phyloP scores from a whole-genome alignment of 2,329 filamentous ascomycete genomes.

The Ophiostoma novo-ulmi region DNA sequence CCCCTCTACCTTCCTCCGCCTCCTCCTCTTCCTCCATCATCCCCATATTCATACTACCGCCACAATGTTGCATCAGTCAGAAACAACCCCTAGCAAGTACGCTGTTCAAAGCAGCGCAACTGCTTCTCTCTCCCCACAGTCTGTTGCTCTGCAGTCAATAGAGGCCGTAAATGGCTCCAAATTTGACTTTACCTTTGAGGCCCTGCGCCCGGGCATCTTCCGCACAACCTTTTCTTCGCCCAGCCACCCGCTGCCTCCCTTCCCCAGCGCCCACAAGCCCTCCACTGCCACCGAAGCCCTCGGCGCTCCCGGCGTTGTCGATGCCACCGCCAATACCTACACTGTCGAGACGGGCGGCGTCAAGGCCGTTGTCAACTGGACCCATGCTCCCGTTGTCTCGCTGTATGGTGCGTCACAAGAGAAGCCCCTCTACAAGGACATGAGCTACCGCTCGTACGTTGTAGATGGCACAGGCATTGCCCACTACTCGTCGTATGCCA shows the following conservation, averaged over 20 bases:
- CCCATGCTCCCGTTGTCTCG: conserved; percentile 52
- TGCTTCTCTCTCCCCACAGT: conserved; percentile 5
- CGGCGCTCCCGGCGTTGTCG: conserved; percentile 26
- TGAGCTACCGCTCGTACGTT: conserved; percentile 61
- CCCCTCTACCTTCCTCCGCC: background rate
- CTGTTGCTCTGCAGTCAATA: conserved; percentile 38
- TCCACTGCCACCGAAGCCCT: conserved; percentile 30
- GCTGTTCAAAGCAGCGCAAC: conserved; percentile 23
- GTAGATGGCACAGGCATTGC: conserved; percentile 53
- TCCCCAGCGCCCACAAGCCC: conserved; percentile 48
- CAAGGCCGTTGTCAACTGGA: conserved; percentile 55
- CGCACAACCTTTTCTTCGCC: conserved; percentile 61
- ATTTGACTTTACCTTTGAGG: conserved; percentile 59
- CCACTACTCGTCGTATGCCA: conserved; percentile 56
- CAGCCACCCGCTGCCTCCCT: conserved; percentile 59
- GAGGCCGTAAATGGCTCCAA: conserved; percentile 26
- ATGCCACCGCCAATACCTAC: conserved; percentile 36
- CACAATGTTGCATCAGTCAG: conserved; percentile 19
- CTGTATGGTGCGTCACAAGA: conserved; percentile 47
- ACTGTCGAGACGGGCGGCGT: conserved; percentile 45
- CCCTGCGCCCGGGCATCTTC: conserved; percentile 58
- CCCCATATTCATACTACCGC: background rate
- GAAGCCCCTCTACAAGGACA: conserved; percentile 56
- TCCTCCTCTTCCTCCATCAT: too few relatives aligned
- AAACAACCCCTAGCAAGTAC: conserved; percentile 30